Conservation (phyloP, 495 filamentous ascomycete genomes). For the Tuber aestivum region DNA sequence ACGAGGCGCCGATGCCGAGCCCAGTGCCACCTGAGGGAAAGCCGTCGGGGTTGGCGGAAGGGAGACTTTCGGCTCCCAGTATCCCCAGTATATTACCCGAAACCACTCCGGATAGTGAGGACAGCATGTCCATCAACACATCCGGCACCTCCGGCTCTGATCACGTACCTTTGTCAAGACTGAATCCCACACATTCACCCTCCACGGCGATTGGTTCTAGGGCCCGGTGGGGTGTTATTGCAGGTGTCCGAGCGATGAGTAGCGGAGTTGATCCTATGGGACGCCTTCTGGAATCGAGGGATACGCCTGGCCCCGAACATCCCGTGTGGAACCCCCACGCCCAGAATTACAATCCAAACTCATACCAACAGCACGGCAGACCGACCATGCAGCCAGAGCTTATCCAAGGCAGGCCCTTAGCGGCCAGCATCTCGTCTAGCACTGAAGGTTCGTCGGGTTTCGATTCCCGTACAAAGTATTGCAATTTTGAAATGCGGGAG, state of each 20-base stretch:
- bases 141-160: neutral
- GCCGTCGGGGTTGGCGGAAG: neutral
- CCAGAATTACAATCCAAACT: no score
- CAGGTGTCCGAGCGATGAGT: neutral
- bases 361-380: no score
- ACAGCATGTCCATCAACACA: neutral
- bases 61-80: neutral
- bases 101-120: neutral
- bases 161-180: neutral
- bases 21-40: neutral
- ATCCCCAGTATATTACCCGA: neutral
- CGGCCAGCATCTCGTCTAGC: no score
- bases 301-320: neutral
- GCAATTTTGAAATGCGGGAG: no score
- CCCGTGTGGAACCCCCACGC: neutral
- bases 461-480: no score
- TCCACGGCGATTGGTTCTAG: neutral
- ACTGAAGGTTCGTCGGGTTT: no score
- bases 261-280: neutral
- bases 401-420: no score
- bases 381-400: no score
- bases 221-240: neutral
- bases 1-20: slow-evolving; percentile 10
- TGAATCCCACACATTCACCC: neutral
- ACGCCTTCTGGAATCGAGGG: neutral